A percentile compares a stretch with the other conserved stretches of the same genome.
These are phyloP conservation scores for Phialophora tarda DNA, from an alignment of 2,329 filamentous ascomycete genomes.

Conservation along the genomic window DNA sequence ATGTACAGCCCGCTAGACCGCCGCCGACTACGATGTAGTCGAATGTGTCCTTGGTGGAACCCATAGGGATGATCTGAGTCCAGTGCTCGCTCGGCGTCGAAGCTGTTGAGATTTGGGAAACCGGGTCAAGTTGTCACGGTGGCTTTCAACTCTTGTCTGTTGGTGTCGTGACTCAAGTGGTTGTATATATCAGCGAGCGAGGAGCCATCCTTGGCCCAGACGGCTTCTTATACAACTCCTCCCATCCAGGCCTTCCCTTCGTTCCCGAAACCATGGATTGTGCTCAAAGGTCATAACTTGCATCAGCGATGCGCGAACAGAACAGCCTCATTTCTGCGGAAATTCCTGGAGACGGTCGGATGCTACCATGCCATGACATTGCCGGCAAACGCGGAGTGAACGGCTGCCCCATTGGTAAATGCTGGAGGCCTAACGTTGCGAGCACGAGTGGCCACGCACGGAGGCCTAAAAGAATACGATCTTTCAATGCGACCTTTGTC, in stretches of 20 bases:
- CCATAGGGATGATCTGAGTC: slow-evolving; percentile 2
- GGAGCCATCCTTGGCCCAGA: background rate
- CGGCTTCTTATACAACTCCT: background rate
- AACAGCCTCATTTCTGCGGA: background rate
- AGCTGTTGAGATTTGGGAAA: background rate
- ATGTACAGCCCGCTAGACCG: slow-evolving; percentile 60
- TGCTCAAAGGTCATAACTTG: background rate
- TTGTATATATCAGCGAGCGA: background rate
- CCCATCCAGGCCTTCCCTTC: background rate
- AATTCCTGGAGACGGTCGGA: background rate
- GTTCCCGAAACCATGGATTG: background rate
- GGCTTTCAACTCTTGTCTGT: background rate
- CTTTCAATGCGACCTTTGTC: background rate
- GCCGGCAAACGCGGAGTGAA: background rate
- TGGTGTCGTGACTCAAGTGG: background rate
- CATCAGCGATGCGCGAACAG: background rate
- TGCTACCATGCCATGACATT: background rate
- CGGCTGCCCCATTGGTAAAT: too few species aligned
- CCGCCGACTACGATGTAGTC: slow-evolving; percentile 56
- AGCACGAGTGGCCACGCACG: background rate
- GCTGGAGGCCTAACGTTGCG: background rate
- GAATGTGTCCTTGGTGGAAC: slow-evolving; percentile 4
- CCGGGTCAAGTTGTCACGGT: background rate
- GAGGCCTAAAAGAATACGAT: background rate
- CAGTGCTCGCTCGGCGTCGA: background rate